phyloP scores from a whole-genome alignment of 164 flowering plant species.

The Piper betle region DNA sequence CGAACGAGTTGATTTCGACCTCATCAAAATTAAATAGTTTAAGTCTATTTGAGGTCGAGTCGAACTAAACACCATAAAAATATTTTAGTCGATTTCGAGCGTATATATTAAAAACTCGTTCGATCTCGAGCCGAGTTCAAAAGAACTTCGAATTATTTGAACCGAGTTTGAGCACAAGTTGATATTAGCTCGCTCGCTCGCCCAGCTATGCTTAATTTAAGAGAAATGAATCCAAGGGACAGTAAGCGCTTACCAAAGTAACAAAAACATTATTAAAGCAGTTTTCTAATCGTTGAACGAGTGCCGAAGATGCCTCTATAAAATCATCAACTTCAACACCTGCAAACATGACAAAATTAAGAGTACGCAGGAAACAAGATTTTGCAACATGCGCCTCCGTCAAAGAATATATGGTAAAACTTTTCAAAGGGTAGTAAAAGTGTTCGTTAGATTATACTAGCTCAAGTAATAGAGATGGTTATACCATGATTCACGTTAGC shows the following conservation, averaged over 20 bases:
- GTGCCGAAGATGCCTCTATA: conserved; percentile 48
- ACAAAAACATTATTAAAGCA: conserved; percentile 85
- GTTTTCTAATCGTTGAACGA: conserved; percentile 72
- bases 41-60: no score
- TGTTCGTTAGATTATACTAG: not conserved
- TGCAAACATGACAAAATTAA: conserved; percentile 7
- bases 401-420: not conserved
- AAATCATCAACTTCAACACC: conserved; percentile 82
- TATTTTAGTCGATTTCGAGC: no score
- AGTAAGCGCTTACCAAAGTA: conserved; percentile 73
- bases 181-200: no score
- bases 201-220: no score
- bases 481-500: conserved; percentile 58
- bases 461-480: not conserved
- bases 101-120: no score
- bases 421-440: not conserved
- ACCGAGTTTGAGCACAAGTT: no score
- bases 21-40: no score
- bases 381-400: not conserved
- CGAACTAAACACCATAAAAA: no score
- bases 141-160: no score
- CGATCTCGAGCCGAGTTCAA: no score
- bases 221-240: not conserved
- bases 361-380: not conserved
- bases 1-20: no score